phyloP scores from a whole-genome alignment of 2,329 filamentous ascomycete genomes.

The Lachnellula hyalina region DNA sequence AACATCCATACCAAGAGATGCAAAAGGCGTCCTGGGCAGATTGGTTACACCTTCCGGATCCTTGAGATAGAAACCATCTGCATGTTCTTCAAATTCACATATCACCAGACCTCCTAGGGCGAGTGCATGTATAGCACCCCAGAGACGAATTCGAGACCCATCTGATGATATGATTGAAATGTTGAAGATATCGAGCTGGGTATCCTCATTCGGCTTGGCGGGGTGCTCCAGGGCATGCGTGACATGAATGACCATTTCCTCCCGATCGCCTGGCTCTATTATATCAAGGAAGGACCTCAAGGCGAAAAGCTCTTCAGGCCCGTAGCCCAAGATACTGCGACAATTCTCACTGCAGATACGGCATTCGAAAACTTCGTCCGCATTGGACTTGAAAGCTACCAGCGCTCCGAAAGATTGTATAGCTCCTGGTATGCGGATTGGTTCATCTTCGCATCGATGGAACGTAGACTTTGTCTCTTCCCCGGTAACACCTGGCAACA shows the following conservation, averaged over 20 bases:
- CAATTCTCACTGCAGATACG: slow-evolving; percentile 26
- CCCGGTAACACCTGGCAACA: slow-evolving; percentile 8
- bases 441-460: slow-evolving; percentile 25
- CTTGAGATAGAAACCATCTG: slow-evolving; percentile 16
- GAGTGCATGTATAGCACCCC: slow-evolving; percentile 22
- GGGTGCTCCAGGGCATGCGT: slow-evolving; percentile 13
- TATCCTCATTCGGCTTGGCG: slow-evolving; percentile 6
- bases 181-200: slow-evolving; percentile 18
- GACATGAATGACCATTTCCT: slow-evolving; percentile 17
- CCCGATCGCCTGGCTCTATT: slow-evolving; percentile 10
- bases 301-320: slow-evolving; percentile 19
- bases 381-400: slow-evolving; percentile 16
- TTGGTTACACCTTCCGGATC: slow-evolving; percentile 5
- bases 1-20: slow-evolving; percentile 9
- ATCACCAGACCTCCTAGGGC: slow-evolving; percentile 17
- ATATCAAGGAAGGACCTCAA: slow-evolving; percentile 20
- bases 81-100: slow-evolving; percentile 22
- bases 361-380: slow-evolving; percentile 14
- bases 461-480: slow-evolving; percentile 7
- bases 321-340: slow-evolving; percentile 17
- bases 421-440: slow-evolving; percentile 25
- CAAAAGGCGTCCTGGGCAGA: slow-evolving; percentile 10
- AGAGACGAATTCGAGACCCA: slow-evolving; percentile 12
- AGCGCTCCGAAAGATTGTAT: slow-evolving; percentile 22
- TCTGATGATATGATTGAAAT: slow-evolving; percentile 7